Base-by-base conservation (phyloP, 1,139 yeast genomes). In the Candida tetrigidarum region DNA sequence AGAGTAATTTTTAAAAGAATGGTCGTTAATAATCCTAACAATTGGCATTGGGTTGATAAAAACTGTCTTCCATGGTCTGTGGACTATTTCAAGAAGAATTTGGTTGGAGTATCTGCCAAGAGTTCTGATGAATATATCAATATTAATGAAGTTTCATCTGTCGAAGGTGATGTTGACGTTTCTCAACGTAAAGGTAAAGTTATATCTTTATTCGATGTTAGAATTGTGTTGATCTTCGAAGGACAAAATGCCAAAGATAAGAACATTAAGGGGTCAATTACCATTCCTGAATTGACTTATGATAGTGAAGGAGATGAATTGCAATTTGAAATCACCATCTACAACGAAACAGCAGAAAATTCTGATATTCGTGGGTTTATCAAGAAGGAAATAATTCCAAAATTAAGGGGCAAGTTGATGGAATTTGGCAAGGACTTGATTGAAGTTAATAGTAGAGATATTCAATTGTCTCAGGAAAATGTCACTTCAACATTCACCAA, bases 41-140 rank as follows among this genome's bases (percentile, higher is more conserved):
- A 75, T 60, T 75, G 80, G 99, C 99, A 93, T 76, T 93, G 99
- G 99, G 98, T 93, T 51, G 97, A 93, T 69, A 93, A 93, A 67
- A 93, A 93, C 76, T 93, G 99, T 69, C 78, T 92, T 49, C 84
- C 81, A 51, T 93, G 99, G 99, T 78, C 97, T 11, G 81, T 83
- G 50, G 77, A 79, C 38, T 93, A 92, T 65, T 88, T 93, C 63
- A 66, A 71, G 39, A 78, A 80, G 39, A 77, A 81, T 43, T 69
- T 91, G 35, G 70, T 72, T 9, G 84, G 84, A 2, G 53, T 82
- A 37, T 51, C 64, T 6, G 79, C 74, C 1, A 60, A 62, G n/a
- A 29, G 38, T 15, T 70, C 58, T 11, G 67, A 60, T 6, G 62
- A 68, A 25, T 55, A 63, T 3, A 83, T 76, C 10, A 61, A 63